phyloP scores from a whole-genome alignment of 495 filamentous ascomycete genomes.

The Cercophora newfieldiana region DNA sequence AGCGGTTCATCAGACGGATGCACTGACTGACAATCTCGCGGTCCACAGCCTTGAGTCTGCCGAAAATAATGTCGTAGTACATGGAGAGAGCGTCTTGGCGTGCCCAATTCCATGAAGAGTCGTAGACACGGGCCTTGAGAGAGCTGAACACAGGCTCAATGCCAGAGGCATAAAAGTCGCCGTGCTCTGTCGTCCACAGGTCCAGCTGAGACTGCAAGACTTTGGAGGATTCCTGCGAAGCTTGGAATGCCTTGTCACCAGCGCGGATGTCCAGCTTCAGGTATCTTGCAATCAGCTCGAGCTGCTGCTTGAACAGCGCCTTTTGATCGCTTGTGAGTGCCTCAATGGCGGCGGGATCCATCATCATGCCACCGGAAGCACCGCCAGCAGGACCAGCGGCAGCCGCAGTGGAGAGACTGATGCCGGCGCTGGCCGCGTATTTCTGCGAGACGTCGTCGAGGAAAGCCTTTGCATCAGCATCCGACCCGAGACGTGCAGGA shows the following conservation, averaged over 20 bases:
- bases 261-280: conserved; percentile 94
- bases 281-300: conserved; percentile 92
- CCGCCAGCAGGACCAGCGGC: conserved; percentile 73
- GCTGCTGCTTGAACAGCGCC: conserved; percentile 93
- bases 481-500: conserved; percentile 78
- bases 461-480: conserved; percentile 87
- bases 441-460: conserved; percentile 84
- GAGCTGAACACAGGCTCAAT: conserved; percentile 93
- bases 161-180: conserved; percentile 90
- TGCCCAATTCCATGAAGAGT: conserved; percentile 99
- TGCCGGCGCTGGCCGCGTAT: conserved; percentile 82
- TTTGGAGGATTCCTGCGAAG: conserved; percentile 77
- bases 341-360: conserved; percentile 97
- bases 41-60: conserved; percentile 86
- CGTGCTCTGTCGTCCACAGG: conserved; percentile 92
- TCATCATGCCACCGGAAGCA: conserved; percentile 85
- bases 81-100: conserved; percentile 95
- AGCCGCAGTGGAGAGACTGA: conserved; percentile 75
- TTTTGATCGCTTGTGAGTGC: conserved; percentile 95
- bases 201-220: conserved; percentile 91
- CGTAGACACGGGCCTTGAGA: conserved; percentile 93
- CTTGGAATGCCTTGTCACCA: conserved; percentile 88
- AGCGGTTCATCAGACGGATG: conserved; percentile 98
- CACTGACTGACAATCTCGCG: conserved; percentile 98
- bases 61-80: conserved; percentile 99